Evolutionary conservation across 1,139 yeast genomes (phyloP).

Genomic region (Candida neerlandica): DNA sequence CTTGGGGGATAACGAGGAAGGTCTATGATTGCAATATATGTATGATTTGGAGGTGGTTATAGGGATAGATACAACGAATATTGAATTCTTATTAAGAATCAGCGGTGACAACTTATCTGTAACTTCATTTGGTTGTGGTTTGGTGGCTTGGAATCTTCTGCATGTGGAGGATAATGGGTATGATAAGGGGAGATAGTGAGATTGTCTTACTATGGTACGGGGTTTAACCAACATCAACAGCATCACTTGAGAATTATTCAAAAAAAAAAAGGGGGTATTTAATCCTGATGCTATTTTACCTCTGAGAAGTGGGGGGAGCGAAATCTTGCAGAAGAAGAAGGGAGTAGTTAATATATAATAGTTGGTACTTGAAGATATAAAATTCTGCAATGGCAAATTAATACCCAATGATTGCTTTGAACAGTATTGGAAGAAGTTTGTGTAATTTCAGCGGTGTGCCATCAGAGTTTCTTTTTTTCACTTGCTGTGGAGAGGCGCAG

Average conservation of each 20-base stretch:
- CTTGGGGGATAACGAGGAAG: slow-evolving; percentile 27
- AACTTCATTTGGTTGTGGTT: not conserved
- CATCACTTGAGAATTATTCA: too few relatives aligned
- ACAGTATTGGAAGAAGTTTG: not conserved
- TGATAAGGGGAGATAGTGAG: not conserved
- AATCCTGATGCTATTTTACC: too few relatives aligned
- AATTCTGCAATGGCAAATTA: too few relatives aligned
- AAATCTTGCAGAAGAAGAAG: too few relatives aligned
- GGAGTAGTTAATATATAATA: too few relatives aligned
- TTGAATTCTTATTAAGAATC: slow-evolving; percentile 23
- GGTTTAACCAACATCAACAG: too few relatives aligned
- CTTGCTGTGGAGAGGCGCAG: not conserved
- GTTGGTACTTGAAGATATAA: too few relatives aligned
- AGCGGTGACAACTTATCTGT: slow-evolving; percentile 1
- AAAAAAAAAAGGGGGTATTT: too few relatives aligned
- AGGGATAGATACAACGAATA: slow-evolving; percentile 61
- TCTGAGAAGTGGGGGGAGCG: too few relatives aligned
- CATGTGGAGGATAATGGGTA: not conserved
- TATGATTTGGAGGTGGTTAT: slow-evolving; percentile 58
- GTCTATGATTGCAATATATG: slow-evolving; percentile 61
- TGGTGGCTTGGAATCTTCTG: slow-evolving; percentile 6
- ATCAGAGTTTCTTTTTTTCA: not conserved
- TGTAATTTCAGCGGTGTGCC: not conserved
- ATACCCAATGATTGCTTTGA: too few relatives aligned
- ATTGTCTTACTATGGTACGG: too few relatives aligned